Conservation (phyloP, 106 monocot species). For the Acanthochlamys bracteata region DNA sequence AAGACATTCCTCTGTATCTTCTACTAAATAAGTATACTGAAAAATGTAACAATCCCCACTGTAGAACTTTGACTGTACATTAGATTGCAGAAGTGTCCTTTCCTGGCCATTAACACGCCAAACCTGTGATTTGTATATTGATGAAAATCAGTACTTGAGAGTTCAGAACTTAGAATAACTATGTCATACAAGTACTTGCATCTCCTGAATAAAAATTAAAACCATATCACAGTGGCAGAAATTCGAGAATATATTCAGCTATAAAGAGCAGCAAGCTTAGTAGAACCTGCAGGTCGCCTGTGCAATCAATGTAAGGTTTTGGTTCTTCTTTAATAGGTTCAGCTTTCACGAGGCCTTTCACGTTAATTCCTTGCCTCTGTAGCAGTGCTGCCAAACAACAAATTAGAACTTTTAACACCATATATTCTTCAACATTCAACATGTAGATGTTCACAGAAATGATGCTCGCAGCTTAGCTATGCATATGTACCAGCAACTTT, state of each 20-base stretch:
- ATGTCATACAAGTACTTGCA: no score
- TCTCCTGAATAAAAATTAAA: neutral
- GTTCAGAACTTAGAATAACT: no score
- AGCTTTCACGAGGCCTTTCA: constrained; percentile 78
- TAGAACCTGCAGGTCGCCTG: constrained; percentile 87
- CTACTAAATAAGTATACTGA: constrained; percentile 84
- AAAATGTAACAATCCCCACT: constrained; percentile 95
- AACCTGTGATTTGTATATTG: constrained; percentile 69
- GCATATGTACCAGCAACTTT: constrained; percentile 99
- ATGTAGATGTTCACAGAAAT: no score
- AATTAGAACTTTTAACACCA: neutral
- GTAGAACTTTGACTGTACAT: constrained; percentile 69
- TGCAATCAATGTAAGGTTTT: constrained; percentile 82
- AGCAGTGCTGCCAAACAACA: constrained; percentile 44
- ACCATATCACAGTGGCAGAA: no score
- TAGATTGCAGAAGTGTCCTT: constrained; percentile 56
- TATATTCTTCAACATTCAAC: no score
- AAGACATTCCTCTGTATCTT: constrained; percentile 75
- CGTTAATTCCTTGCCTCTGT: constrained; percentile 79
- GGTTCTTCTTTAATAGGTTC: constrained; percentile 72
- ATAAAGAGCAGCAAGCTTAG: no score
- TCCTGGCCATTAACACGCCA: constrained; percentile 82
- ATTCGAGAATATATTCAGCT: no score
- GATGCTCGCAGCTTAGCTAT: no score
- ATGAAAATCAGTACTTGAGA: no score